Base-by-base conservation (phyloP, 169 alveolate genomes). In the Plasmodium knowlesi region DNA sequence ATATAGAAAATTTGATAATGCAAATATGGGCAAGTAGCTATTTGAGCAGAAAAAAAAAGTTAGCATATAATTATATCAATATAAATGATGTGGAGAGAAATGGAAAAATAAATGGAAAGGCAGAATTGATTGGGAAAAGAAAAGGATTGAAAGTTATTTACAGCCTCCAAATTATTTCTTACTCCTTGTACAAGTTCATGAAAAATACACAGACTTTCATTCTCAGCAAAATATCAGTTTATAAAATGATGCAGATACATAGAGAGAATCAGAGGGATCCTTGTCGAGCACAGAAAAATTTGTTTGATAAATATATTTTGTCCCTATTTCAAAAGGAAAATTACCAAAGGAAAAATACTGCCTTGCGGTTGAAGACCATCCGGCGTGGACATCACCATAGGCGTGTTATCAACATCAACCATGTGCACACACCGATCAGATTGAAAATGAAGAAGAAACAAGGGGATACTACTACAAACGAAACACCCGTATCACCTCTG, bases 201-300 rank as follows among this genome's bases (percentile, higher is more conserved):
- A 85, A 85, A 73, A 85, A n/a, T 12, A 67, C 84, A 14, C 84
- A 76, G 46, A 43, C 12, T 50, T 32, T 61, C 9, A 85, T 85
- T 53, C 79, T 85, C 8, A 83, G 78, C 19, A 85, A 85, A 73
- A 85, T 85, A 32, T 85, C 93, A 50, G 74, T 85, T 54, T 85
- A 85, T 46, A 85, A 85, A 85, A 85, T 85, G 93, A 73, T 85
- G 57, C 93, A 85, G 79, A 39, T 85, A 22, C 72, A 85, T 85
- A 85, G 34, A 19, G 54, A 67, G 57, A 43, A 74, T 85, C 61
- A 73, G 50, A 72, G 61, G 9, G 19, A 30, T 5, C 19, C 83
- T 37, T 25, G 46, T 22, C 25, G 50, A 14, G 16, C 37, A 10
- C 28, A 83, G 10, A 10, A 85, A 8, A 46, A 85, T 19, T 54